Conservation (phyloP, 495 filamentous ascomycete species). For the Penicillium diatomitis region DNA sequence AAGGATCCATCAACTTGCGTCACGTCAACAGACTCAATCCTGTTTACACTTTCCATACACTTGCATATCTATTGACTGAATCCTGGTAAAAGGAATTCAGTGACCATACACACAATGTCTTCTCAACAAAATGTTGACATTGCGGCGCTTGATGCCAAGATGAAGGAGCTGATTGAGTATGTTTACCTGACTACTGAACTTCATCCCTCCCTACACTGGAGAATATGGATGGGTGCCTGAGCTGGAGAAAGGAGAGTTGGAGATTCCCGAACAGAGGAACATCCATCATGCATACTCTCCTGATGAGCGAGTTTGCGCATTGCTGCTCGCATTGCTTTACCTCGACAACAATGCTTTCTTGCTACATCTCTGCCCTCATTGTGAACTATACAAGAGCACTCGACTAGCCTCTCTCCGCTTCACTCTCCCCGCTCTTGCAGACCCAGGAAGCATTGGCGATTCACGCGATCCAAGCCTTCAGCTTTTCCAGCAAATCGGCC, state of each 20-base stretch:
- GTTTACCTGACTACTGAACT: not conserved
- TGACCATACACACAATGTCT: not conserved
- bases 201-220: too few relatives aligned
- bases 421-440: not conserved
- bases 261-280: too few relatives aligned
- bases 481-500: too few relatives aligned
- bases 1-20: not conserved
- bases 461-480: too few relatives aligned
- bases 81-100: too few relatives aligned
- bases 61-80: not conserved
- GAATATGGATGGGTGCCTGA: too few relatives aligned
- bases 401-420: not conserved
- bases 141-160: slow-evolving; percentile 11
- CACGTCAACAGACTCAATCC: slow-evolving; percentile 7
- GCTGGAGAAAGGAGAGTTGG: too few relatives aligned
- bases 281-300: too few relatives aligned
- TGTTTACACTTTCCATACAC: not conserved
- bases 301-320: too few relatives aligned
- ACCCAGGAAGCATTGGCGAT: not conserved
- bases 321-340: too few relatives aligned
- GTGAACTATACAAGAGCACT: not conserved
- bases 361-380: too few relatives aligned
- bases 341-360: too few relatives aligned
- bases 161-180: slow-evolving; percentile 23
- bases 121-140: slow-evolving; percentile 5